Evolutionary conservation across 306 rosid species (phyloP).

Genomic region (Cicer bijugum): DNA sequence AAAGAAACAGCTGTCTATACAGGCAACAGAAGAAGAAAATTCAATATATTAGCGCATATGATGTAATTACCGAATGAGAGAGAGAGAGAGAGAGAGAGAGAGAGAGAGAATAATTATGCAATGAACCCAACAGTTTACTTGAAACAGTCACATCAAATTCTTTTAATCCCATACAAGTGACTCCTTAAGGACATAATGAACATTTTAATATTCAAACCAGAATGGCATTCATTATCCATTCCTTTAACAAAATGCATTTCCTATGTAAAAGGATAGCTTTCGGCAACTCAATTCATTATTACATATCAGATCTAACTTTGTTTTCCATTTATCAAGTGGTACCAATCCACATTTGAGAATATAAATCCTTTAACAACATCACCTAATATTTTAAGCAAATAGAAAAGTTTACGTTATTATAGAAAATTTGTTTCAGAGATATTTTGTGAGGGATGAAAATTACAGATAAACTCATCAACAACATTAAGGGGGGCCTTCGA

Average conservation of each 20-base stretch:
- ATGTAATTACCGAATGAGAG: slow-evolving; percentile 5
- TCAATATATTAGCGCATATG: slow-evolving; percentile 60
- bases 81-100: background rate
- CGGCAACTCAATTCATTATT: slow-evolving; percentile 3
- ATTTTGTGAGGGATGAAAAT: background rate
- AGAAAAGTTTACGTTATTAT: background rate
- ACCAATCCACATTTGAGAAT: background rate
- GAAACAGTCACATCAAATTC: background rate
- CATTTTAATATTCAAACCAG: slow-evolving; percentile 2
- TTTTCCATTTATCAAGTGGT: background rate
- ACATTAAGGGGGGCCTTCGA: background rate
- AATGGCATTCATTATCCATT: background rate
- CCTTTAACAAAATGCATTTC: slow-evolving; percentile 11
- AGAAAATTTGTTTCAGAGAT: background rate
- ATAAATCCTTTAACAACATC: slow-evolving; percentile 5
- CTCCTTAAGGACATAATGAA: slow-evolving; percentile 14
- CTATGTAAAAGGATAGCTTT: background rate
- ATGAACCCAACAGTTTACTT: slow-evolving; percentile 24
- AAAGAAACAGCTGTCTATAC: slow-evolving; percentile 98
- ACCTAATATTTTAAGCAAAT: slow-evolving; percentile 6
- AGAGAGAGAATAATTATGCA: background rate
- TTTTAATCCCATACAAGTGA: slow-evolving; percentile 4
- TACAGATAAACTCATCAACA: background rate
- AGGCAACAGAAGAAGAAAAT: slow-evolving; percentile 60
- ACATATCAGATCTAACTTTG: background rate